Evolutionary conservation across 1,139 yeast species (phyloP).

Genomic region (Taphrina pruni): DNA sequence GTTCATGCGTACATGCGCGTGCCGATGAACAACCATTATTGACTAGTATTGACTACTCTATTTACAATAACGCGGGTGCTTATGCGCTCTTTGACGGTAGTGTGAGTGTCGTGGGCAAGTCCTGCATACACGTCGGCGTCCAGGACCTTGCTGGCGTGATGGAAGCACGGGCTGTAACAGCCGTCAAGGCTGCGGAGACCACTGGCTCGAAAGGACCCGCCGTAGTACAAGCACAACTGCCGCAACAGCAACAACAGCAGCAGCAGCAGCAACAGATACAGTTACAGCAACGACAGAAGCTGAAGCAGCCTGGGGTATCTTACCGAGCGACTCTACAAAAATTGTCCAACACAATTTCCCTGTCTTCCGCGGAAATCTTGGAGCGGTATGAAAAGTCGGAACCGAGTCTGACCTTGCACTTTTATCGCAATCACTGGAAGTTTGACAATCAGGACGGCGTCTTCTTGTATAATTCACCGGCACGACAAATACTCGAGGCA

Average conservation of each 20-base stretch:
- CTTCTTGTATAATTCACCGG: constrained; percentile 43
- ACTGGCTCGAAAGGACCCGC: neutral
- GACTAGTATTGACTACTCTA: too few species aligned
- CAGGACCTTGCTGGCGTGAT: neutral
- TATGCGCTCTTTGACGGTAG: too few species aligned
- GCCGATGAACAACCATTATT: too few species aligned
- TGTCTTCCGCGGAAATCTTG: constrained; percentile 39
- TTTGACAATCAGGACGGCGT: constrained; percentile 45
- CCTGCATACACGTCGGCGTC: too few species aligned
- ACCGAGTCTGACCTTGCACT: constrained; percentile 42
- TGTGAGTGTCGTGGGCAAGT: too few species aligned
- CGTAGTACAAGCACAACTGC: constrained; percentile 6
- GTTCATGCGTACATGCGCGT: too few species aligned
- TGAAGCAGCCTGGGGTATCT: constrained; percentile 36
- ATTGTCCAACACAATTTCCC: constrained; percentile 23
- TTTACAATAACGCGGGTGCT: too few species aligned
- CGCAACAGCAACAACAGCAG: constrained; percentile 7
- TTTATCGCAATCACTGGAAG: constrained; percentile 43
- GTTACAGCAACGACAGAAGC: constrained; percentile 23
- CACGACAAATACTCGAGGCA: constrained; percentile 42
- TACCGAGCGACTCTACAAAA: constrained; percentile 32
- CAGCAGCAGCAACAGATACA: constrained; percentile 22
- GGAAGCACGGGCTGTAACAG: neutral
- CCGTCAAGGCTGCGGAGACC: neutral
- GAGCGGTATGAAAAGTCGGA: constrained; percentile 40